A percentile compares a stretch with the other conserved stretches of the same genome.
phyloP scores from a whole-genome alignment of 176 grass and related monocot species.

The Luzula sylvatica region DNA sequence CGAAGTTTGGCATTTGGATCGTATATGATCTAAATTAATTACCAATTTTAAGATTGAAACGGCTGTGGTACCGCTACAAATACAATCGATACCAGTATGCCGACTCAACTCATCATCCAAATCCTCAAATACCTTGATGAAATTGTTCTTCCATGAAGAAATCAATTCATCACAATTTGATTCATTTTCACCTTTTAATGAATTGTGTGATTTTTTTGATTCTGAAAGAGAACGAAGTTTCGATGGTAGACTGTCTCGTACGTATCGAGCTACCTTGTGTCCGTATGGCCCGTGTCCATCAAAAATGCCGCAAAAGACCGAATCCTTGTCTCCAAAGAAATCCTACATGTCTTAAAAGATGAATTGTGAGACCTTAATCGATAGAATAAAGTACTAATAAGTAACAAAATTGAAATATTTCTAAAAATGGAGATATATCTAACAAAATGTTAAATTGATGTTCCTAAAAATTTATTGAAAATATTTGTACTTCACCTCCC shows the following conservation, averaged over 20 bases:
- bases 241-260: constrained; percentile 40
- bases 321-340: constrained; percentile 47
- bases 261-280: constrained; percentile 49
- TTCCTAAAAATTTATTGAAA: no score
- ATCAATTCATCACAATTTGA: constrained; percentile 23
- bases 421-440: no score
- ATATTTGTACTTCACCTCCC: no score
- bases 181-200: constrained; percentile 4
- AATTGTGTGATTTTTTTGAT: constrained; percentile 4
- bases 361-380: constrained; percentile 14
- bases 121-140: constrained; percentile 52
- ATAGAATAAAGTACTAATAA: neutral
- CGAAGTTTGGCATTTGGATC: no score
- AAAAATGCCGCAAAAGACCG: constrained; percentile 59
- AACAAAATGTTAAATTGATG: no score
- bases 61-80: constrained; percentile 81
- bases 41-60: constrained; percentile 60
- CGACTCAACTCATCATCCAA: constrained; percentile 53
- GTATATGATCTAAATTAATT: no score
- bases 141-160: constrained; percentile 35
- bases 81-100: constrained; percentile 50
- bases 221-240: constrained; percentile 31
- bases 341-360: constrained; percentile 41
- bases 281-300: constrained; percentile 69
- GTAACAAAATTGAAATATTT: no score